These are phyloP conservation scores for Trichophyton rubrum DNA, from an alignment of 2,329 filamentous ascomycete species.

Conservation along the genomic window DNA sequence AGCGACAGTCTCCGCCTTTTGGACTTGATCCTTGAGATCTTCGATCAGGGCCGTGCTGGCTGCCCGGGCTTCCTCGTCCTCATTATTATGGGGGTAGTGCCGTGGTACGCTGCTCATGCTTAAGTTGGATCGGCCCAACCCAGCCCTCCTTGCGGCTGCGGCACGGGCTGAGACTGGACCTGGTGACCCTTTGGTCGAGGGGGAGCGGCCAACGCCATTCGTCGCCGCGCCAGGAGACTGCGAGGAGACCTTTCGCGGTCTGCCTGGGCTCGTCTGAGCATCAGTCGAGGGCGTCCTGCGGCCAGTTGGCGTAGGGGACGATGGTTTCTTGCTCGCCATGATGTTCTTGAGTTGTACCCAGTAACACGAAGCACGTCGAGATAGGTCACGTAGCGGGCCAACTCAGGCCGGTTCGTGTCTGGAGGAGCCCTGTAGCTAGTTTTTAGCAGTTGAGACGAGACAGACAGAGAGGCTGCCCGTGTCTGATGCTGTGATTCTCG, in stretches of 20 bases:
- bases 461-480: too few species aligned
- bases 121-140: conserved; percentile 29
- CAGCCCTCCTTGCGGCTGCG: conserved; percentile 47
- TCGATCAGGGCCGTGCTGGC: conserved; percentile 69
- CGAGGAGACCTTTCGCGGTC: conserved; percentile 22
- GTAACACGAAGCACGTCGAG: not conserved
- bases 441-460: too few species aligned
- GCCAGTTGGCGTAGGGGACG: conserved; percentile 4
- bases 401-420: not conserved
- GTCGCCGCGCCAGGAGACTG: conserved; percentile 41
- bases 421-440: too few species aligned
- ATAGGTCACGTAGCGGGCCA: not conserved
- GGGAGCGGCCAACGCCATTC: conserved; percentile 44
- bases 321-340: conserved; percentile 11
- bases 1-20: conserved; percentile 63
- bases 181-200: conserved; percentile 47
- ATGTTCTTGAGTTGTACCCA: not conserved
- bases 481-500: not conserved
- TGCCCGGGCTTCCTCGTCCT: conserved; percentile 61
- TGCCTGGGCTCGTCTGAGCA: conserved; percentile 12
- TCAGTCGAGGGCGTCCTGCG: conserved; percentile 5
- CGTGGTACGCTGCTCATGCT: conserved; percentile 35
- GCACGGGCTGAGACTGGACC: conserved; percentile 58
- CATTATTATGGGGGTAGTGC: conserved; percentile 33
- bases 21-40: conserved; percentile 69